These are phyloP conservation scores for Triticum timopheevii DNA, from an alignment of 176 grass and related monocot species.

Conservation along the genomic window DNA sequence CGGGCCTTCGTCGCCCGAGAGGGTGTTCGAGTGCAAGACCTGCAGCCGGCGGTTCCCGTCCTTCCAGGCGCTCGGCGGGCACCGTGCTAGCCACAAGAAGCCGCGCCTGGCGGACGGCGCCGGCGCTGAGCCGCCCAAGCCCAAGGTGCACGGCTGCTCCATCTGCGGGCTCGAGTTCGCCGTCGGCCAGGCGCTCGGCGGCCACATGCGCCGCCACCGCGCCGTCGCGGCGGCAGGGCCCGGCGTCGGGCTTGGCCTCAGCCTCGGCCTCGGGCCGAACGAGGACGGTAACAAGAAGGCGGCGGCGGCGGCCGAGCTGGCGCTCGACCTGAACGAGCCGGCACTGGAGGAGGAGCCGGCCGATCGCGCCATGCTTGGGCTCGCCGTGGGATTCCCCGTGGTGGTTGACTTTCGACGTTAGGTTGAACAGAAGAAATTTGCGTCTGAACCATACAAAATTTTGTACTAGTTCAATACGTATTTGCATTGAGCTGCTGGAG, in stretches of 20 bases:
- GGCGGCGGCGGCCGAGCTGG: background rate
- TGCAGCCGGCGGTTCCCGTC: constrained; percentile 81
- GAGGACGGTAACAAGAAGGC: constrained; percentile 20
- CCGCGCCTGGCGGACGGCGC: constrained; percentile 39
- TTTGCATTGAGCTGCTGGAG: background rate
- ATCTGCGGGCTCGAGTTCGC: constrained; percentile 94
- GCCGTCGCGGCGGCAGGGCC: constrained; percentile 18
- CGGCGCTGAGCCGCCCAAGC: constrained; percentile 41
- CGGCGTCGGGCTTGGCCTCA: constrained; percentile 1
- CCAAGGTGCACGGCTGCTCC: constrained; percentile 84
- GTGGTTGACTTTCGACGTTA: constrained; percentile 41
- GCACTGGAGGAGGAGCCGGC: constrained; percentile 46
- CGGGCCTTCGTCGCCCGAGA: constrained; percentile 19
- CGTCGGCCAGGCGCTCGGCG: constrained; percentile 91
- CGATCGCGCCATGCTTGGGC: constrained; percentile 28
- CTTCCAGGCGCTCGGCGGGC: constrained; percentile 94
- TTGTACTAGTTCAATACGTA: constrained; percentile 15
- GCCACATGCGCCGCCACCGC: constrained; percentile 94
- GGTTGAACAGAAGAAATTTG: background rate
- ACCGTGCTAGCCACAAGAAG: constrained; percentile 95
- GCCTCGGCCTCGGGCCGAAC: constrained; percentile 13
- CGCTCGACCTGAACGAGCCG: constrained; percentile 67
- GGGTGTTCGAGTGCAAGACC: constrained; percentile 95
- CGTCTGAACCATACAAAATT: background rate
- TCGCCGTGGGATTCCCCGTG: constrained; percentile 21